phyloP scores from a whole-genome alignment of 1,284 basidiomycete species.

The Trametes hirsuta region DNA sequence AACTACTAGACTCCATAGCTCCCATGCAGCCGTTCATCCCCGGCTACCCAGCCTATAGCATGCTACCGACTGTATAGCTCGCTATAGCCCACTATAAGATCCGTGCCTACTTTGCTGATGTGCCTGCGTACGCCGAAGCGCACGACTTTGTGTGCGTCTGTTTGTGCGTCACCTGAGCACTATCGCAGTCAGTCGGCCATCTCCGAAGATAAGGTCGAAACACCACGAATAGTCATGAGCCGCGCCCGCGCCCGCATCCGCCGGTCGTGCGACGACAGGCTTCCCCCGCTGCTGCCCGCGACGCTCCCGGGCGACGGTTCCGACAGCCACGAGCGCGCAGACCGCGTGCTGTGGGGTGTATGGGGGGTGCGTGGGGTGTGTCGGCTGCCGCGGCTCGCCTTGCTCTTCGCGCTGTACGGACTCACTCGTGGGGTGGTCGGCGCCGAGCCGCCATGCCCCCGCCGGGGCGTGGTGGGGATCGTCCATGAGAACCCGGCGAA shows the following conservation, averaged over 20 bases:
- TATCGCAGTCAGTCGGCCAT: no score
- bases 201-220: no score
- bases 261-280: neutral
- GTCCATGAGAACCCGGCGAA: neutral
- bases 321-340: conserved; percentile 5
- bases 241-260: neutral
- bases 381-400: neutral
- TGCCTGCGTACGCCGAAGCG: no score
- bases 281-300: conserved; percentile 5
- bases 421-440: conserved; percentile 3
- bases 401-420: conserved; percentile 1
- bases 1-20: no score
- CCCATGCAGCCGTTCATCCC: no score
- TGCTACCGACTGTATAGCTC: no score
- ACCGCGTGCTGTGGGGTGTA: conserved; percentile 1
- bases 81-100: no score
- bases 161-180: no score
- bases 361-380: neutral
- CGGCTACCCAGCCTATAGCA: no score
- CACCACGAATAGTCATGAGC: no score
- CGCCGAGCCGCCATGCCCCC: neutral
- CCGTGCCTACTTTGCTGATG: no score
- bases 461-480: neutral
- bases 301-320: neutral
- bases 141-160: no score